Conservation (phyloP, 805 yeast species). For the Wickerhamiella kurtzmanii region DNA sequence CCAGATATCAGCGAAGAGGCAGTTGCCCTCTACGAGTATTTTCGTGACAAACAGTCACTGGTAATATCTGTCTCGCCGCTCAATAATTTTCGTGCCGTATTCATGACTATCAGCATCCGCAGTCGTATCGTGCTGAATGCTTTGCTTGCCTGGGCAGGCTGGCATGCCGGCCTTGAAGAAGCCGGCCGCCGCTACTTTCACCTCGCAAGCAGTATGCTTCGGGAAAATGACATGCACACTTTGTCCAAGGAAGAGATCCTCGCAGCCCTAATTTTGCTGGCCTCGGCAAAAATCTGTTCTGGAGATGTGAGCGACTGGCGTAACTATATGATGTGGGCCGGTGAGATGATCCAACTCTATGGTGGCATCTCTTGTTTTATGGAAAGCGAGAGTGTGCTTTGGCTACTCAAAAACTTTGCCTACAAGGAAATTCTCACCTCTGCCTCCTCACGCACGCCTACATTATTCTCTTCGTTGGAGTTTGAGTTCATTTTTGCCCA, state of each 20-base stretch:
- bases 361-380: constrained; percentile 49
- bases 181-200: constrained; percentile 19
- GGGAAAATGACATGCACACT: constrained; percentile 10
- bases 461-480: constrained; percentile 41
- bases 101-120: constrained; percentile 38
- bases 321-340: constrained; percentile 49
- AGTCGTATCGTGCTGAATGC: constrained; percentile 38
- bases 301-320: constrained; percentile 76
- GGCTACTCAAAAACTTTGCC: constrained; percentile 66
- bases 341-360: constrained; percentile 42
- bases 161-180: constrained; percentile 25
- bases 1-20: constrained; percentile 33
- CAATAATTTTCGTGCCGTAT: constrained; percentile 40
- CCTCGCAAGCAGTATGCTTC: constrained; percentile 17
- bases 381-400: constrained; percentile 44
- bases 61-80: constrained; percentile 37
- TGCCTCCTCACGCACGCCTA: constrained; percentile 39
- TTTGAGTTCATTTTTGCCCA: constrained; percentile 10
- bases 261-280: constrained; percentile 53
- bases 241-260: constrained; percentile 29
- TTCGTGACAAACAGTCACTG: constrained; percentile 35
- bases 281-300: constrained; percentile 71
- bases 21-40: constrained; percentile 35
- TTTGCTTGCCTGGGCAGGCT: constrained; percentile 45
- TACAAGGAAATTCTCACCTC: constrained; percentile 67